Percentiles rank a stretch among this genome's conserved stretches.
phyloP scores from a whole-genome alignment of 495 filamentous ascomycete species.

The Podospora australis region DNA sequence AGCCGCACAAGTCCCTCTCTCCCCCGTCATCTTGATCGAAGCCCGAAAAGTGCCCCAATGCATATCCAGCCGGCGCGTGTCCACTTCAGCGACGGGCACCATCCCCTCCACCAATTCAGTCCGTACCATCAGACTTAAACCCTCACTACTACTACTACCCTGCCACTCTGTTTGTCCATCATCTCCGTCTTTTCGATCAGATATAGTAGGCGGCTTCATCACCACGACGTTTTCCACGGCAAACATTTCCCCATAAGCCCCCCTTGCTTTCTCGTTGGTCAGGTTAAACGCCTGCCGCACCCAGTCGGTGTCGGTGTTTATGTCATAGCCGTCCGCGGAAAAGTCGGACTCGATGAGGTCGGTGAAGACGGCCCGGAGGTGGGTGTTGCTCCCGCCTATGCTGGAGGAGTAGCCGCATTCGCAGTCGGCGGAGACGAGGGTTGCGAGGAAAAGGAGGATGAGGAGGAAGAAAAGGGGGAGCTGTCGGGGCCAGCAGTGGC shows the following conservation, averaged over 20 bases:
- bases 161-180: too few species aligned
- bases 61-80: slow-evolving; percentile 51
- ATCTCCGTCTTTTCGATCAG: slow-evolving; percentile 29
- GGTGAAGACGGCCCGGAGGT: slow-evolving; percentile 48
- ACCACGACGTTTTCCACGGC: slow-evolving; percentile 48
- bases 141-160: slow-evolving; percentile 22
- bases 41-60: slow-evolving; percentile 60
- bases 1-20: slow-evolving; percentile 62
- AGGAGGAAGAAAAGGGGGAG: background rate
- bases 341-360: slow-evolving; percentile 67
- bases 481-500: background rate
- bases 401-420: slow-evolving; percentile 60
- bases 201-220: slow-evolving; percentile 43
- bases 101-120: slow-evolving; percentile 39
- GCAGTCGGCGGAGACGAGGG: slow-evolving; percentile 43
- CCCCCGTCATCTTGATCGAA: slow-evolving; percentile 52
- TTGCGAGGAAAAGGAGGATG: slow-evolving; percentile 11
- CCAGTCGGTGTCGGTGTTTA: slow-evolving; percentile 49
- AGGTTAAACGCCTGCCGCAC: slow-evolving; percentile 57
- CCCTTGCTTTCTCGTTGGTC: slow-evolving; percentile 43
- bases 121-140: slow-evolving; percentile 55
- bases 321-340: slow-evolving; percentile 32
- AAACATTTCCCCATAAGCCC: slow-evolving; percentile 61
- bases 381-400: slow-evolving; percentile 31
- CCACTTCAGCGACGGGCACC: slow-evolving; percentile 56